Evolutionary conservation across 2,329 filamentous ascomycete species (phyloP).

Genomic region (Colletotrichum navitas): DNA sequence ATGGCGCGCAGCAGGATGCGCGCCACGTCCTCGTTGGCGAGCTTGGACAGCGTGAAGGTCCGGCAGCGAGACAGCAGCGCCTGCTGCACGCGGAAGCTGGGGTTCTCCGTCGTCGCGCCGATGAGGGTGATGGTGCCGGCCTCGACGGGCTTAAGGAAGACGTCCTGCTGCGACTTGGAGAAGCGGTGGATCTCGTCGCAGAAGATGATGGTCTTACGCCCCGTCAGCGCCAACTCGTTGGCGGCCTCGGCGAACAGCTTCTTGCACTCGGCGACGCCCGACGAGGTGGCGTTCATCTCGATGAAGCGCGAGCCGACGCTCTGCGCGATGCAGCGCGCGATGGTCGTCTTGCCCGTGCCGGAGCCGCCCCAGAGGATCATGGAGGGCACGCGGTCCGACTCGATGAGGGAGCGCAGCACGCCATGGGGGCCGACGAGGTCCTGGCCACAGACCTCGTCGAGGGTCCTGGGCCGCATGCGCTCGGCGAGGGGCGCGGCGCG

Average conservation of each 20-base stretch:
- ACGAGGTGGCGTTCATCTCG: constrained; percentile 94
- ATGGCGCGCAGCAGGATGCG: constrained; percentile 84
- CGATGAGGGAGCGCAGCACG: constrained; percentile 88
- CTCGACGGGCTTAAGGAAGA: constrained; percentile 93
- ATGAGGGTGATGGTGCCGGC: constrained; percentile 91
- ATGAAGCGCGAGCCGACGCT: constrained; percentile 88
- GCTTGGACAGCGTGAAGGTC: constrained; percentile 86
- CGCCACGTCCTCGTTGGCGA: constrained; percentile 78
- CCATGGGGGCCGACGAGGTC: constrained; percentile 88
- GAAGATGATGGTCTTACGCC: constrained; percentile 94
- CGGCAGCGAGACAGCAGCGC: constrained; percentile 90
- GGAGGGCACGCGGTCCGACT: constrained; percentile 86
- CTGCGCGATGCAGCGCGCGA: constrained; percentile 89
- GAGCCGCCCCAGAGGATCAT: constrained; percentile 95
- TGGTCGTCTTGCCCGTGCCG: constrained; percentile 90
- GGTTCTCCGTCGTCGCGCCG: constrained; percentile 97
- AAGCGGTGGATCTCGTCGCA: constrained; percentile 98
- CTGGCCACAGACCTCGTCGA: constrained; percentile 92
- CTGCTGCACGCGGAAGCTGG: constrained; percentile 90
- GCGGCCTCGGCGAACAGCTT: constrained; percentile 89
- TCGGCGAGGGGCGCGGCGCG: constrained; percentile 89
- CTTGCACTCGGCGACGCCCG: constrained; percentile 90
- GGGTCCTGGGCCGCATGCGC: constrained; percentile 86
- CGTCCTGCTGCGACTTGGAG: constrained; percentile 92
- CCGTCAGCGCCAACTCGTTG: constrained; percentile 83